phyloP scores from a whole-genome alignment of 495 filamentous ascomycete species.

The Chaetomidium leptoderma region DNA sequence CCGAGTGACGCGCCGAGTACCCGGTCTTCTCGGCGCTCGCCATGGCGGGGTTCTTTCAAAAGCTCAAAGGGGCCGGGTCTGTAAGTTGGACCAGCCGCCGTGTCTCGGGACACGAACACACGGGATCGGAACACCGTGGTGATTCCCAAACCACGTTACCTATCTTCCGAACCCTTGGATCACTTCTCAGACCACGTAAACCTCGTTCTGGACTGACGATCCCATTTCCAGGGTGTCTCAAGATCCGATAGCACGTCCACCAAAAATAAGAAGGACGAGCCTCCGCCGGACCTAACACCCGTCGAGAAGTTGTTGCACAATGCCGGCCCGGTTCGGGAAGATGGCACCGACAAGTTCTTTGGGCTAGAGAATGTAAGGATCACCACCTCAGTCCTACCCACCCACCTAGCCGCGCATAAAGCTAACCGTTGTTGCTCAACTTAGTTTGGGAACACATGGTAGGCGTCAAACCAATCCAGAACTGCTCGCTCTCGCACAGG shows the following conservation, averaged over 20 bases:
- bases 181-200: slow-evolving; percentile 6
- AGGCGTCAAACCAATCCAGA: slow-evolving; percentile 28
- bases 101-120: neutral
- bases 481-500: neutral
- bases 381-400: slow-evolving; percentile 16
- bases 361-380: slow-evolving; percentile 89
- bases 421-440: slow-evolving; percentile 19
- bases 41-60: slow-evolving; percentile 47
- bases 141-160: slow-evolving; percentile 11
- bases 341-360: slow-evolving; percentile 98
- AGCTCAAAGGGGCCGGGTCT: slow-evolving; percentile 38
- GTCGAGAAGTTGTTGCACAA: slow-evolving; percentile 79
- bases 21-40: slow-evolving; percentile 20
- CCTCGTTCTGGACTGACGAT: slow-evolving; percentile 2
- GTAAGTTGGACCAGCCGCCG: slow-evolving; percentile 23
- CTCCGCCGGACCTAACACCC: slow-evolving; percentile 64
- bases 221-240: slow-evolving; percentile 29
- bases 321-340: slow-evolving; percentile 69
- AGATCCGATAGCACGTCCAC: slow-evolving; percentile 38
- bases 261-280: slow-evolving; percentile 65
- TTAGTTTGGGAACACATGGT: slow-evolving; percentile 98
- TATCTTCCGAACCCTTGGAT: slow-evolving; percentile 16
- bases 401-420: slow-evolving; percentile 5
- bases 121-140: neutral
- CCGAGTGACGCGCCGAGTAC: slow-evolving; percentile 18